These are phyloP conservation scores for Marasmius tenuissimus DNA, from an alignment of 1,284 basidiomycete genomes.

Conservation along the genomic window DNA sequence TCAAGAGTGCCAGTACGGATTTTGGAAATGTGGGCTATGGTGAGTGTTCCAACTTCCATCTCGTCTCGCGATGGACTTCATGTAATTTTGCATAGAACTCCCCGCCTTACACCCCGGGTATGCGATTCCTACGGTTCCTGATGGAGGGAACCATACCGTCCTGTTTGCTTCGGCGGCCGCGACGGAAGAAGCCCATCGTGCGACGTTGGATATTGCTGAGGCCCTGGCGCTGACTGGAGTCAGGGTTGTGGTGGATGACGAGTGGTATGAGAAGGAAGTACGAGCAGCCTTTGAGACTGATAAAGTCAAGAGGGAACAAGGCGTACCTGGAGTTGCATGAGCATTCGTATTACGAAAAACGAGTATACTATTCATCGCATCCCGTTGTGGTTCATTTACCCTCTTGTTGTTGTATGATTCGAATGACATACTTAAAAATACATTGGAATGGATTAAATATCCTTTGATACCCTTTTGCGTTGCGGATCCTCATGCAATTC, in stretches of 20 bases:
- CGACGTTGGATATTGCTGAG: conserved; percentile 55
- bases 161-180: conserved; percentile 56
- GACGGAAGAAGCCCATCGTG: conserved; percentile 55
- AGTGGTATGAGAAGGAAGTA: conserved; percentile 35
- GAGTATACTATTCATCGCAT: too few species aligned
- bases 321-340: neutral
- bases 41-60: conserved; percentile 22
- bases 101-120: conserved; percentile 51
- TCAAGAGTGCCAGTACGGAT: conserved; percentile 66
- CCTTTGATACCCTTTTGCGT: too few species aligned
- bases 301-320: neutral
- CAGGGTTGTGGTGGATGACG: conserved; percentile 55
- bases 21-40: conserved; percentile 69
- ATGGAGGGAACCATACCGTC: conserved; percentile 66
- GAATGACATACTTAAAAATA: too few species aligned
- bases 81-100: conserved; percentile 28
- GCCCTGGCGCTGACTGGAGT: conserved; percentile 60
- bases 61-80: neutral
- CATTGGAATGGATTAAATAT: too few species aligned
- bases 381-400: too few species aligned
- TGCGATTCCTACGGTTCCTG: conserved; percentile 53
- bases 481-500: neutral
- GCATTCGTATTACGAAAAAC: too few species aligned
- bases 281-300: neutral
- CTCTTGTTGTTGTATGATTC: too few species aligned